A percentile compares a stretch with the other conserved stretches of the same genome.
phyloP scores from a whole-genome alignment of 2,329 filamentous ascomycete species.

The Aureobasidium mangrovei region DNA sequence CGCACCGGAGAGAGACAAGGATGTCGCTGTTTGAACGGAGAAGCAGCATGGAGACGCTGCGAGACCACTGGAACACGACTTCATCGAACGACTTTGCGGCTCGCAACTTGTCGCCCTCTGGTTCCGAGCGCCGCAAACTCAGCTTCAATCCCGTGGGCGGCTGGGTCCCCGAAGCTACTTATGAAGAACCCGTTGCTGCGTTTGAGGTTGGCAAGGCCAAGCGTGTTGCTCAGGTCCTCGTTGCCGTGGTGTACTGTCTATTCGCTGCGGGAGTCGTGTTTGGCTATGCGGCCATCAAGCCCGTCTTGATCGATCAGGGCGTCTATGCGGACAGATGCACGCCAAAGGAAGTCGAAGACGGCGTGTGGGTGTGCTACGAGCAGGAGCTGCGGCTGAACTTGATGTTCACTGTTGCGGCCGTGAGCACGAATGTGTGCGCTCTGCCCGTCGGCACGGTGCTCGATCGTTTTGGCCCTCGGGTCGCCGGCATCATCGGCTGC shows the following conservation, averaged over 20 bases:
- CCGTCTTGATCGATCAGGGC: constrained; percentile 63
- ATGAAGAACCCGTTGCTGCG: constrained; percentile 34
- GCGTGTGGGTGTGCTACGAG: constrained; percentile 46
- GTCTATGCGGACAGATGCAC: constrained; percentile 61
- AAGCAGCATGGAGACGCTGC: constrained; percentile 10
- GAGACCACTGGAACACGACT: constrained; percentile 5
- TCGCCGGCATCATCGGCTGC: constrained; percentile 64
- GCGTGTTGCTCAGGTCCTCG: constrained; percentile 56
- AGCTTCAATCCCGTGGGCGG: constrained; percentile 42
- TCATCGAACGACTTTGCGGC: background rate
- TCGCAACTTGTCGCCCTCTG: constrained; percentile 21
- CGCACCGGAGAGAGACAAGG: background rate
- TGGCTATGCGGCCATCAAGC: constrained; percentile 78
- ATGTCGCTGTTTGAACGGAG: constrained; percentile 14
- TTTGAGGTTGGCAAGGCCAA: constrained; percentile 48
- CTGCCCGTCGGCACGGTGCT: constrained; percentile 78
- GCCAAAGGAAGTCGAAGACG: constrained; percentile 40
- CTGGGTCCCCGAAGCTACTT: constrained; percentile 33
- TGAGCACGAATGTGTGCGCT: constrained; percentile 79
- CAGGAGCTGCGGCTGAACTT: constrained; percentile 63
- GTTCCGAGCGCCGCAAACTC: constrained; percentile 38
- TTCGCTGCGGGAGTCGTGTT: constrained; percentile 73
- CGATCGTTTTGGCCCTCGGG: constrained; percentile 70
- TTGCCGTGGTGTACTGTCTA: constrained; percentile 64
- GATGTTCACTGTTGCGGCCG: constrained; percentile 87